Evolutionary conservation across 2,329 filamentous ascomycete species (phyloP).

Genomic region (Phaeoacremonium minimum): DNA sequence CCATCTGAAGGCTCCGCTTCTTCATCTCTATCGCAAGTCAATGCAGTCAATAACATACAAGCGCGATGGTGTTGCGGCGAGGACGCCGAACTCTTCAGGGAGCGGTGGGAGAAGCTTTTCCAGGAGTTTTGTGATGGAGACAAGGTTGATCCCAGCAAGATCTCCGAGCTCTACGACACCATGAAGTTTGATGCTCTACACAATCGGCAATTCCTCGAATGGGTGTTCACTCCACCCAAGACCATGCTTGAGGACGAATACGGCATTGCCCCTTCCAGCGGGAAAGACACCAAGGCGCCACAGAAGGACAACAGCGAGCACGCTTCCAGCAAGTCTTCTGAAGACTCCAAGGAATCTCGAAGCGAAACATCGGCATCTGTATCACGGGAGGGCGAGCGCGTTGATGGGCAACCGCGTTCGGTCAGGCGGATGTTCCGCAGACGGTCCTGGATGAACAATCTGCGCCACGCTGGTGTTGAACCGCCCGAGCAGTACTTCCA

Average conservation of each 20-base stretch:
- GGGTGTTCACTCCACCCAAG: constrained; percentile 88
- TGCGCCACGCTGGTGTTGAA: constrained; percentile 46
- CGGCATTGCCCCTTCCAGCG: constrained; percentile 17
- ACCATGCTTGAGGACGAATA: constrained; percentile 66
- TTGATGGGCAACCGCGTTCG: constrained; percentile 25
- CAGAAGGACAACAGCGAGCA: constrained; percentile 34
- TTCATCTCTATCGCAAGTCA: constrained; percentile 54
- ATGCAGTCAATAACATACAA: constrained; percentile 69
- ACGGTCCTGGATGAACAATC: constrained; percentile 54
- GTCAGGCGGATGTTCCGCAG: constrained; percentile 54
- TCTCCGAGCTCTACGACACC: constrained; percentile 96
- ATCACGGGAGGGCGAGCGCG: constrained; percentile 34
- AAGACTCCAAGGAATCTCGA: constrained; percentile 28
- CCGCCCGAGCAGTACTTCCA: constrained; percentile 78
- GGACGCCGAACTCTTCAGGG: constrained; percentile 89
- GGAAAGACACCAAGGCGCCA: constrained; percentile 21
- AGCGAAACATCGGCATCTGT: constrained; percentile 28
- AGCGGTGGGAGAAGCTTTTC: constrained; percentile 98
- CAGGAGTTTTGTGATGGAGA: constrained; percentile 94
- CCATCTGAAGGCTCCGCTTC: constrained; percentile 35
- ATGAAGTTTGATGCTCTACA: constrained; percentile 99
- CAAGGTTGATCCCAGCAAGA: constrained; percentile 98
- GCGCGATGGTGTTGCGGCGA: constrained; percentile 94
- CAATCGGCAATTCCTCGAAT: constrained; percentile 93
- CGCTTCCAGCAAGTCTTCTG: constrained; percentile 19